Evolutionary conservation across 768 basidiomycete genomes (phyloP).

Genomic region (Boletus edulis): DNA sequence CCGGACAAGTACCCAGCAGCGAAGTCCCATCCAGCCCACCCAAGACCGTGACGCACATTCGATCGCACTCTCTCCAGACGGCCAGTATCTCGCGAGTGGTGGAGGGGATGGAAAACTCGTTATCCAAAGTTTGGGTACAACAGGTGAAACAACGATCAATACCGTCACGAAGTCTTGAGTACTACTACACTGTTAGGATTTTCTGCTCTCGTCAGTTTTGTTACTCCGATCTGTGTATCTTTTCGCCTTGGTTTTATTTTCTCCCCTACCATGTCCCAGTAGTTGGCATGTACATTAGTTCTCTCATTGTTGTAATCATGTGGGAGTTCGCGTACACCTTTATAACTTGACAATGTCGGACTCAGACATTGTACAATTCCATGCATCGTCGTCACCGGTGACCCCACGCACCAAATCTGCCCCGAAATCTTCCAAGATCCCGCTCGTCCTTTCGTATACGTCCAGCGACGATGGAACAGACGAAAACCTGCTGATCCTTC

Average conservation of each 20-base stretch:
- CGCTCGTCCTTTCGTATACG: conserved; percentile 61
- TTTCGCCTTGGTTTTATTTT: too few relatives aligned
- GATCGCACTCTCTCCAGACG: conserved; percentile 4
- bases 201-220: too few relatives aligned
- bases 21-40: neutral
- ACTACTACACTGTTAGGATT: neutral
- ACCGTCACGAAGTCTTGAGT: neutral
- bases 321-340: too few relatives aligned
- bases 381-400: conserved; percentile 6
- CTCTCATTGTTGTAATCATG: too few relatives aligned
- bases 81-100: neutral
- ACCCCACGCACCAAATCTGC: conserved; percentile 43
- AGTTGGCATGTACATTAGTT: too few relatives aligned
- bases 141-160: neutral
- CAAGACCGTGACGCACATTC: conserved; percentile 3
- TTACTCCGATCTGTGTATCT: too few relatives aligned
- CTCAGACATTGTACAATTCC: conserved; percentile 21
- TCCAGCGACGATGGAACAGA: conserved; percentile 83
- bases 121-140: neutral
- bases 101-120: neutral
- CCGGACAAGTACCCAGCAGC: neutral
- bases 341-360: conserved; percentile 9
- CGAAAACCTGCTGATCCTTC: conserved; percentile 78
- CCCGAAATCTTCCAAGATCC: conserved; percentile 45
- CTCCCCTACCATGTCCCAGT: too few relatives aligned